Evolutionary conservation across 1,139 yeast species (phyloP).

Genomic region (Geotrichum reessii): DNA sequence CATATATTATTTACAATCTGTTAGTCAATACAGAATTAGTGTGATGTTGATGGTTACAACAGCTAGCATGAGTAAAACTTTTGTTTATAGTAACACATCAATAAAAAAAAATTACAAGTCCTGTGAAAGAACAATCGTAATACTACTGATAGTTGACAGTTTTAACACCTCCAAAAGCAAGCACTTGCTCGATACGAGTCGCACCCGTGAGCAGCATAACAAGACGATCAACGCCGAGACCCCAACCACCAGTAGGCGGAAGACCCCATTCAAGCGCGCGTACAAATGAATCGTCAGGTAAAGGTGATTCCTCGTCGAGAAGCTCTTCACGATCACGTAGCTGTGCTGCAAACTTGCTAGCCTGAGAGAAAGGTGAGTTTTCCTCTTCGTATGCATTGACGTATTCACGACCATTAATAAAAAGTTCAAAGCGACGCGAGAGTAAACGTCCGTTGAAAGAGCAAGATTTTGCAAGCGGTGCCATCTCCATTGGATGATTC

Average conservation of each 20-base stretch:
- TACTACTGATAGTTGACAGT: slow-evolving; percentile 47
- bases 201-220: slow-evolving; percentile 69
- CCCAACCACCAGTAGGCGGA: slow-evolving; percentile 99
- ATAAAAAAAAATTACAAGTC: neutral
- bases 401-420: slow-evolving; percentile 73
- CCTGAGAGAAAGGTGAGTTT: slow-evolving; percentile 72
- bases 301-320: slow-evolving; percentile 54
- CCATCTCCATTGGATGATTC: slow-evolving; percentile 78
- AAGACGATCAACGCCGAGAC: slow-evolving; percentile 85
- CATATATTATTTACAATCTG: no score
- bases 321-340: slow-evolving; percentile 43
- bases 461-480: slow-evolving; percentile 79
- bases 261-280: slow-evolving; percentile 82
- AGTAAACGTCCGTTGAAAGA: slow-evolving; percentile 33
- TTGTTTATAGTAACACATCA: neutral
- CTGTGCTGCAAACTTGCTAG: slow-evolving; percentile 54
- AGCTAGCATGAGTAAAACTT: no score
- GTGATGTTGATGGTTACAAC: no score
- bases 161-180: slow-evolving; percentile 73
- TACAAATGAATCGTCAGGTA: slow-evolving; percentile 70
- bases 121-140: neutral
- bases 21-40: no score
- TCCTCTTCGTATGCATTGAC: slow-evolving; percentile 97
- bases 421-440: slow-evolving; percentile 76
- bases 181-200: slow-evolving; percentile 68